Percentiles rank a stretch among this genome's conserved stretches.
phyloP scores from a whole-genome alignment of 495 filamentous ascomycete genomes.

The Immersiella caudata region DNA sequence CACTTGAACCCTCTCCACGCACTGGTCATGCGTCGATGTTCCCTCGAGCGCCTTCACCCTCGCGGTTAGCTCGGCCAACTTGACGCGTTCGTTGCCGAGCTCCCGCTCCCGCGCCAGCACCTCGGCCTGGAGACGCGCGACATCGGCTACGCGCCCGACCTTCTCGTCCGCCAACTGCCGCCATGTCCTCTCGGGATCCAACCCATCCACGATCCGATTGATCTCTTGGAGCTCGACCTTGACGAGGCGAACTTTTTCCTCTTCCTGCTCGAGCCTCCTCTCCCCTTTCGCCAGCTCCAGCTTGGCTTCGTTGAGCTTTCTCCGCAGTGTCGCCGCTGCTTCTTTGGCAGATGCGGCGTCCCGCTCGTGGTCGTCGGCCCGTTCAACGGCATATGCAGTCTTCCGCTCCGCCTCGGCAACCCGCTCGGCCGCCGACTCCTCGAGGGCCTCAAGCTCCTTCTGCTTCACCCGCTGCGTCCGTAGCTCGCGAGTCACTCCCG shows the following conservation, averaged over 20 bases:
- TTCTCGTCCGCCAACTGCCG: conserved; percentile 8
- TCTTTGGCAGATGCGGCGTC: background rate
- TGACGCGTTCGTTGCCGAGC: background rate
- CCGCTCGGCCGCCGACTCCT: conserved; percentile 4
- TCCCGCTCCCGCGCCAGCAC: conserved; percentile 7
- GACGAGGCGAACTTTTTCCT: background rate
- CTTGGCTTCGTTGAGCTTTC: conserved; percentile 3
- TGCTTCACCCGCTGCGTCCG: conserved; percentile 16
- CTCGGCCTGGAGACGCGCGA: background rate
- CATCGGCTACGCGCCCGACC: conserved; percentile 3
- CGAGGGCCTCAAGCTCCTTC: conserved; percentile 11
- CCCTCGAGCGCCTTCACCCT: conserved; percentile 9
- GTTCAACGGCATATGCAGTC: background rate
- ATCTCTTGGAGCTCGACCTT: background rate
- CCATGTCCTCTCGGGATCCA: conserved; percentile 7
- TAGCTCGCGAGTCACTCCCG: conserved; percentile 2
- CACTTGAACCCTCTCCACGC: conserved; percentile 11
- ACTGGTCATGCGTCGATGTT: background rate
- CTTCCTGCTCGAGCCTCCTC: background rate
- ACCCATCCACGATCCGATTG: background rate
- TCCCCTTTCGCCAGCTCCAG: conserved; percentile 6
- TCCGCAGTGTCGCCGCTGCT: background rate
- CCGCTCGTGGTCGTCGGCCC: background rate
- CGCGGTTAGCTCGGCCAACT: background rate
- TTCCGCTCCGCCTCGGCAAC: conserved; percentile 1